Base-by-base conservation (phyloP, 331 rosid genomes). In the Ulmus americana region DNA sequence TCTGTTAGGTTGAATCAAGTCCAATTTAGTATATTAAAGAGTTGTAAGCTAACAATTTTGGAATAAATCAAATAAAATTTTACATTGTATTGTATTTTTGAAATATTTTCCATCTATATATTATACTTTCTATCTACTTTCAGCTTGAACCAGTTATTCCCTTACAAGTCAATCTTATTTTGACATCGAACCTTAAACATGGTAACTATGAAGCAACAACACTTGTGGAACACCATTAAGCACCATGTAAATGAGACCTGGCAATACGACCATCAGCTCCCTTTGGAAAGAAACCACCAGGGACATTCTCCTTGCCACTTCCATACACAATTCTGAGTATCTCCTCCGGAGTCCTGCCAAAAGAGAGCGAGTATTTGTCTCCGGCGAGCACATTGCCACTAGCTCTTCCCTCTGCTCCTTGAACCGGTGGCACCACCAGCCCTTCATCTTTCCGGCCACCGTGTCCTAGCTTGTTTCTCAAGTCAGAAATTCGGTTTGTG, bases 401-500 rank as follows among this genome's bases (percentile, higher is more conserved):
- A 3, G 61, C 50, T 60, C 16, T 65, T 1, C 86, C 80, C 71
- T 84, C 88, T 1, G 88, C 80, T 20, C 91, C 95, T 59, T 3
- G 0, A 0, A 0, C 1, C 5, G 0, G 52, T 0, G 83, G 74
- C 6, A 88, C 95, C 59, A 74, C 46, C 45, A 88, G 79, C 62
- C 95, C 97, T 55, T 86, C 96, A 46, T 88, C 97, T 75, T 88
- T 91, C 68, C 72, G 2, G 11, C 92, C 95, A 5, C 2, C 61
- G 0, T 20, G 39, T 16, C 96, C 95, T 5, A 91, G 69, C 65
- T 8, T 73, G 49, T 88, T 71, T 65, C 90, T 76, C 3, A 91
- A 86, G 2, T 0, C 35, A 5, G 96, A 88, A 18, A 91, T 82
- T 22, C 49, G 79, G 28, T 74, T 6, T 0, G 96, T 88, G 71